Base-by-base conservation (phyloP, 2,329 filamentous ascomycete genomes). In the Cladosporium sp. region DNA sequence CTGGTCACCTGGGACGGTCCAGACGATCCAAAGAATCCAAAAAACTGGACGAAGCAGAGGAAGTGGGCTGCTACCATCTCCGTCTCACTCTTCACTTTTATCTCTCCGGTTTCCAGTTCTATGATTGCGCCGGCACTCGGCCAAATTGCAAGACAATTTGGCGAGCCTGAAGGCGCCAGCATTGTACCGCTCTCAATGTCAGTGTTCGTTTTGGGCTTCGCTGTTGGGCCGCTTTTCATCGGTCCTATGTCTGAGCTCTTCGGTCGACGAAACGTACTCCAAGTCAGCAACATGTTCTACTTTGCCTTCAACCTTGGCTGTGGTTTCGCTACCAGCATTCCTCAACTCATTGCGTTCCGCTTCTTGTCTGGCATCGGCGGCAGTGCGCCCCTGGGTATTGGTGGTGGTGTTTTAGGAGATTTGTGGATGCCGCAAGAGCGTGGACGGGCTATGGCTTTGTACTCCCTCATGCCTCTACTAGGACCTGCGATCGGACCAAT, bases 401-500 rank as follows among this genome's bases (percentile, higher is more conserved):
- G 72, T 34, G 72, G 71, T 34, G 72, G 72, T 59, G 69, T 72
- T 3, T 62, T 72, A 2, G 77, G 79, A 56, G 86, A 88, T 66
- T 78, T 81, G 25, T 88, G 84, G 73, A 73, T 70, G 12, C 76
- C 85, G 0, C 85, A 88, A 66, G 77, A 88, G 69, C 80, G 86
- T 63, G 86, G 86, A 3, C 80, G 78, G 62, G 83, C 85, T 3
- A 82, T 88, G 58, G 80, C 80, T 1, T 79, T 88, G 39, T 88
- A 88, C 73, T 82, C 78, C 52, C 76, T 88, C 0, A 82, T 81
- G 1, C 86, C 86, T 0, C 75, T 89, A 0, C 78, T 89, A 0
- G 87, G 86, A 0, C 86, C 86, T 3, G 84, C 84, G 0, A 74
- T 88, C 4, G 87, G 86, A 0, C 87, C 87, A 0, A 83, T 89